These are phyloP conservation scores for Buddleja alternifolia DNA, from an alignment of 257 asterid species.

Conservation along the genomic window DNA sequence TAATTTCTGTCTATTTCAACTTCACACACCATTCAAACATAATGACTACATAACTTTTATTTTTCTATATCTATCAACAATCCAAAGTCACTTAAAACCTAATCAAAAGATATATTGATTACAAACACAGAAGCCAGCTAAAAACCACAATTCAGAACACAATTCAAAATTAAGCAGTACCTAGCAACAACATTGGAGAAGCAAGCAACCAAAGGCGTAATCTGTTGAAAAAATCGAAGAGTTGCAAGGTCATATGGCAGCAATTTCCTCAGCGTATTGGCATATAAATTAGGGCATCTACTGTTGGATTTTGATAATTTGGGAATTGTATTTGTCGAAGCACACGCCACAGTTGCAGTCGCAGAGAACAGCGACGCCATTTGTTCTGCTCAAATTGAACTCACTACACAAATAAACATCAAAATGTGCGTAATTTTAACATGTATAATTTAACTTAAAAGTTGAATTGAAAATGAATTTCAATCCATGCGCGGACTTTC, in stretches of 20 bases:
- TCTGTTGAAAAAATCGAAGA: constrained; percentile 29
- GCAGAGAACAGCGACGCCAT: constrained; percentile 40
- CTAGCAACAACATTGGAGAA: constrained; percentile 38
- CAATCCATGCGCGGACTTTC: neutral
- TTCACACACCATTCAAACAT: neutral
- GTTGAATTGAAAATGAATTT: neutral
- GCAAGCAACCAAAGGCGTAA: constrained; percentile 34
- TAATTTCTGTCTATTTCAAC: neutral
- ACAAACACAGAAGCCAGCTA: neutral
- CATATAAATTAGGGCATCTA: constrained; percentile 23
- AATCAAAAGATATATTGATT: neutral
- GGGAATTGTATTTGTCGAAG: constrained; percentile 32
- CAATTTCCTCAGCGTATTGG: constrained; percentile 35
- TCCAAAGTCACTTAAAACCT: neutral
- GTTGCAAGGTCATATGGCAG: constrained; percentile 36
- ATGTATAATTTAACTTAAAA: no score
- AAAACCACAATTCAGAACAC: neutral
- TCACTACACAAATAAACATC: neutral
- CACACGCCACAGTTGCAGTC: constrained; percentile 28
- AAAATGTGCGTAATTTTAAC: no score
- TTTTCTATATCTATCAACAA: constrained; percentile 9
- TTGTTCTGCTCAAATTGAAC: constrained; percentile 22
- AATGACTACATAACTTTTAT: neutral
- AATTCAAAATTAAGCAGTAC: constrained; percentile 20
- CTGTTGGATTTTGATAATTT: constrained; percentile 30